These are phyloP conservation scores for Calocera cornea DNA, from an alignment of 768 basidiomycete species.

Conservation along the genomic window DNA sequence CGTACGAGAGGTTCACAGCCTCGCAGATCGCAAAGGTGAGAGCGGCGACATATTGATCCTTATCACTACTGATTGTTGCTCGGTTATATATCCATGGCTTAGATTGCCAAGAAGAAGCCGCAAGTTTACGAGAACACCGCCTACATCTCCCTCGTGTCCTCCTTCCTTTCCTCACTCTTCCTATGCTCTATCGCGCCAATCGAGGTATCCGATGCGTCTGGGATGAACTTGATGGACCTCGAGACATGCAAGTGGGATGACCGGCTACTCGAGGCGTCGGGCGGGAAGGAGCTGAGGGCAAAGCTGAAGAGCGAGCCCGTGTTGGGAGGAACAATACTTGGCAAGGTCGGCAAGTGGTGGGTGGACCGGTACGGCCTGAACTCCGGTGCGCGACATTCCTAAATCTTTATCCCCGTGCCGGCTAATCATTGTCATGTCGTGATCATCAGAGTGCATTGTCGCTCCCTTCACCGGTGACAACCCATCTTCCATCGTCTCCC, in stretches of 20 bases:
- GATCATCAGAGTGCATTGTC: conserved; percentile 49
- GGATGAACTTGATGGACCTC: conserved; percentile 81
- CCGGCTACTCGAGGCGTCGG: conserved; percentile 48
- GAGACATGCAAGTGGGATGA: conserved; percentile 62
- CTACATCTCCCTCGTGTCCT: conserved; percentile 67
- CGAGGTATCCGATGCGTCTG: conserved; percentile 79
- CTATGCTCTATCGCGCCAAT: conserved; percentile 63
- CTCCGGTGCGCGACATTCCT: conserved; percentile 33
- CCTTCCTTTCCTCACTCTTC: conserved; percentile 73
- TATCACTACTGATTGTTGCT: neutral
- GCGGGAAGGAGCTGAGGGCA: conserved; percentile 46
- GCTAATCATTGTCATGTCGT: neutral
- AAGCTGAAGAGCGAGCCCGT: conserved; percentile 71
- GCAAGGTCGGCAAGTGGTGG: conserved; percentile 57
- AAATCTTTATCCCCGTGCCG: conserved; percentile 1
- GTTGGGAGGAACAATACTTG: conserved; percentile 53
- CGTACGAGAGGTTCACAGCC: conserved; percentile 81
- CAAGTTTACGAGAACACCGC: conserved; percentile 41
- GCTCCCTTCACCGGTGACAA: conserved; percentile 86
- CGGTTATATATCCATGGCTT: conserved; percentile 1
- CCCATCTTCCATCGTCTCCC: conserved; percentile 64
- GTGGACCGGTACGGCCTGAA: conserved; percentile 61
- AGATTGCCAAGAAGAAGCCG: conserved; percentile 47
- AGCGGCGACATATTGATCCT: neutral
- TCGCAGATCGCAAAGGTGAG: conserved; percentile 66